These are phyloP conservation scores for Dryas integrifolia DNA, from an alignment of 331 rosid genomes.

Conservation along the genomic window DNA sequence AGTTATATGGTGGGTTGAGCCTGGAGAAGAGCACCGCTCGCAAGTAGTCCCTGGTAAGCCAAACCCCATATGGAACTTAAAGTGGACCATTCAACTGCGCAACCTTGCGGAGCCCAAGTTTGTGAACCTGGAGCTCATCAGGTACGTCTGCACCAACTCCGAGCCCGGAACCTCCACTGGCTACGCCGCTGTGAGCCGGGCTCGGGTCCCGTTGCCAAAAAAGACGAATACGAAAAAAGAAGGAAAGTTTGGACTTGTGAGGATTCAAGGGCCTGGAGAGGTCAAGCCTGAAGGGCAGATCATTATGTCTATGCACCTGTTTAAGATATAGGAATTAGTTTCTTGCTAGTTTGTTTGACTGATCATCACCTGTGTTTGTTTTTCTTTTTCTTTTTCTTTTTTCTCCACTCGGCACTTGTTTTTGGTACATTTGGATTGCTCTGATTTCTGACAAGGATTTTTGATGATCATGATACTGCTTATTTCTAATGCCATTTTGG, in stretches of 20 bases:
- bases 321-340: too few species aligned
- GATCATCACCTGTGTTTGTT: too few species aligned
- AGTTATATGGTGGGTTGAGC: not conserved
- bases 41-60: not conserved
- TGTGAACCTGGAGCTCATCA: not conserved
- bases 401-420: too few species aligned
- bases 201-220: not conserved
- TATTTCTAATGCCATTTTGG: too few species aligned
- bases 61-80: not conserved
- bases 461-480: too few species aligned
- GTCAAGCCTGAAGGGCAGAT: not conserved
- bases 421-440: too few species aligned
- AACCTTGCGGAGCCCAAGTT: not conserved
- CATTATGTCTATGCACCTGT: not conserved
- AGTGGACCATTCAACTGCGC: fast-evolving
- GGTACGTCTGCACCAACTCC: not conserved
- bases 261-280: not conserved
- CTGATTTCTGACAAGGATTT: too few species aligned
- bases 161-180: not conserved
- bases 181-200: not conserved
- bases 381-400: too few species aligned
- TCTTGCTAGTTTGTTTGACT: too few species aligned
- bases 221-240: too few species aligned
- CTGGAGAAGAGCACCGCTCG: not conserved
- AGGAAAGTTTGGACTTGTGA: not conserved